Evolutionary conservation across 2,329 filamentous ascomycete species (phyloP), one percentile per base, ranked within the genome.

Genomic region (Chrysoporthe austroafricana): DNA sequence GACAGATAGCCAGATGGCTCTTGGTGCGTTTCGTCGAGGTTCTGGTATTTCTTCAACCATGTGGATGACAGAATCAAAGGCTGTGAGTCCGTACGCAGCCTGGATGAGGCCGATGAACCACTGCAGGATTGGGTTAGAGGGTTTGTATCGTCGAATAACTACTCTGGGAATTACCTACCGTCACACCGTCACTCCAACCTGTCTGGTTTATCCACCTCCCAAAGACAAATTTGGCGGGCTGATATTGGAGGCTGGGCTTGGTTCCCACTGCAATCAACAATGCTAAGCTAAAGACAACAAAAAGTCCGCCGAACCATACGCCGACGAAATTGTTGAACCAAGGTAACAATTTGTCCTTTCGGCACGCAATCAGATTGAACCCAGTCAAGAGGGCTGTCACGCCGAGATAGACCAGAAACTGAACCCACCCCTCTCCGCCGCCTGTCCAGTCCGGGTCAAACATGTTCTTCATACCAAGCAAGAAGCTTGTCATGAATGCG

Each of bases 81-180:
- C 85, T 0, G 84, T 86, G 18, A 86, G 75, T 1, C 84, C 85
- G 65, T 87, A 88, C 0, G 85, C 85, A 1, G 84, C 82, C 70
- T 88, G 85, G 0, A 88, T 79, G 1, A 88, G 80, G 4, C 86
- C 86, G 0, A 83, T 82, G 70, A 88, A 87, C 84, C 84, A 88
- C n/a, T 57, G 18, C 9, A n/a, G 32, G n/a, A 44, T 26, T 39
- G 2, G 16, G 32, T 4, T 7, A 42, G 8, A 52, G 14, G 2
- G 8, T 3, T 36, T 46, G 5, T 21, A 32, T 32, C 8, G 16
- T 14, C 9, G 7, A 18, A 39, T 14, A 14, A 32, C 3, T 16
- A 4, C 13, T 7, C 9, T 13, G 60, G 43, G 14, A 14, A 16
- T 8, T 21, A 26, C 42, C 48, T 21, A 50, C 42, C 18, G 82